phyloP scores from a whole-genome alignment of 2,329 filamentous ascomycete genomes.

The Pseudopithomyces maydicus region DNA sequence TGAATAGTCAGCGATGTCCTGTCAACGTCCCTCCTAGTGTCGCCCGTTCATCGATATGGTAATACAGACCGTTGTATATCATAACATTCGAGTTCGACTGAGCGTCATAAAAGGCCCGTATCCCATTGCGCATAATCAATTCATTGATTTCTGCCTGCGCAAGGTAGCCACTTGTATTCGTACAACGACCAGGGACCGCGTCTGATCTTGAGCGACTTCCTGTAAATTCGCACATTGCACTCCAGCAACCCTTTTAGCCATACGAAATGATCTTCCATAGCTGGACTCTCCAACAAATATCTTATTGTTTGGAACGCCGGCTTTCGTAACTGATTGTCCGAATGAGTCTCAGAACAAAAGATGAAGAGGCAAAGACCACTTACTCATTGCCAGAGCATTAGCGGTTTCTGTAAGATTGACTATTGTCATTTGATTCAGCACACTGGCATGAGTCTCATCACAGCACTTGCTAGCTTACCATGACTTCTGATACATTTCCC shows the following conservation, averaged over 20 bases:
- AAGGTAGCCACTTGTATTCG: constrained; percentile 44
- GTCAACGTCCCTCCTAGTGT: too few species aligned
- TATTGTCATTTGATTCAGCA: neutral
- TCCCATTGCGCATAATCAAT: constrained; percentile 11
- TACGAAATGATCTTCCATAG: constrained; percentile 40
- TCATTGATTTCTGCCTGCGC: constrained; percentile 46
- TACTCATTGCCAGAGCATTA: neutral
- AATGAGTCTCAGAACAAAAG: neutral
- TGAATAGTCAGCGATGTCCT: too few species aligned
- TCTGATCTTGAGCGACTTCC: constrained; percentile 31
- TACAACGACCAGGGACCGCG: constrained; percentile 45
- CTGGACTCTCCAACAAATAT: constrained; percentile 33
- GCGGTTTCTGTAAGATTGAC: neutral
- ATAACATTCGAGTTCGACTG: neutral
- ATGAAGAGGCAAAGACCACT: neutral
- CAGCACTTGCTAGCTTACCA: neutral
- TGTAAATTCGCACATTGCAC: constrained; percentile 40
- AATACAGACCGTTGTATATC: neutral
- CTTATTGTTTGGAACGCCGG: constrained; percentile 26
- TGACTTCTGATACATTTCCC: constrained; percentile 33
- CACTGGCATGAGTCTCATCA: neutral
- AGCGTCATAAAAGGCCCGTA: neutral
- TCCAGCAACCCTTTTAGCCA: constrained; percentile 44
- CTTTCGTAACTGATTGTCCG: constrained; percentile 31
- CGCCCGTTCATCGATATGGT: neutral